These are phyloP conservation scores for Aspergillus cejpii DNA, from an alignment of 2,329 filamentous ascomycete genomes.

Conservation along the genomic window DNA sequence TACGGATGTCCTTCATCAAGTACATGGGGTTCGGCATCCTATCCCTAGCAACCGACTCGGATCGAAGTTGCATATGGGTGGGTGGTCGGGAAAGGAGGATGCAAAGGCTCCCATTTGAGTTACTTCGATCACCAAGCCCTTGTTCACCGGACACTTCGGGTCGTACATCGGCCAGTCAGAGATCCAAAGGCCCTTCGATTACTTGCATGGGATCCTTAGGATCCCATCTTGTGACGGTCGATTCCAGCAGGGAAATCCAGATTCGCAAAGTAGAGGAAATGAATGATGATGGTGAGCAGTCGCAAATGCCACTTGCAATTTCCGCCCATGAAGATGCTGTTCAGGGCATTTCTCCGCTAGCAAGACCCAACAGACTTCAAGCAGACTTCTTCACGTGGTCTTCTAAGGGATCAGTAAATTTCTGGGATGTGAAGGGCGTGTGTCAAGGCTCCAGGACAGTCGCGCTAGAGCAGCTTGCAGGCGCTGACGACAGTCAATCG, in stretches of 20 bases:
- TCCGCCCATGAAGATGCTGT: constrained; percentile 54
- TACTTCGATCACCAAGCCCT: constrained; percentile 30
- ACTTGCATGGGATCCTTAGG: constrained; percentile 63
- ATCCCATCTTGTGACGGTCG: constrained; percentile 65
- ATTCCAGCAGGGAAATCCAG: constrained; percentile 67
- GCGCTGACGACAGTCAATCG: constrained; percentile 37
- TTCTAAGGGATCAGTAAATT: constrained; percentile 66
- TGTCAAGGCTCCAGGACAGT: constrained; percentile 60
- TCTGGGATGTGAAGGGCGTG: constrained; percentile 72
- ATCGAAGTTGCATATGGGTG: constrained; percentile 56
- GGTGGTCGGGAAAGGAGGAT: constrained; percentile 59
- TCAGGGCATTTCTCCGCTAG: constrained; percentile 64
- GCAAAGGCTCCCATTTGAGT: constrained; percentile 42
- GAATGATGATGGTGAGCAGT: constrained; percentile 26
- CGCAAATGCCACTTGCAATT: constrained; percentile 34
- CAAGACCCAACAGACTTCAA: constrained; percentile 52
- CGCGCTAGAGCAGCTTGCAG: constrained; percentile 57
- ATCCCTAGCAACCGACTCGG: constrained; percentile 56
- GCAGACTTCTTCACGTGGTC: constrained; percentile 89
- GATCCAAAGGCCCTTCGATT: constrained; percentile 39
- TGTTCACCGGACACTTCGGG: constrained; percentile 21
- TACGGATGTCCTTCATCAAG: constrained; percentile 61
- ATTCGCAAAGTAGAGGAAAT: constrained; percentile 45
- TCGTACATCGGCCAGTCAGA: constrained; percentile 17
- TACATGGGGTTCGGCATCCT: constrained; percentile 61